These are phyloP conservation scores for Clarireedia hainanense DNA, from an alignment of 2,329 filamentous ascomycete species.

Conservation along the genomic window DNA sequence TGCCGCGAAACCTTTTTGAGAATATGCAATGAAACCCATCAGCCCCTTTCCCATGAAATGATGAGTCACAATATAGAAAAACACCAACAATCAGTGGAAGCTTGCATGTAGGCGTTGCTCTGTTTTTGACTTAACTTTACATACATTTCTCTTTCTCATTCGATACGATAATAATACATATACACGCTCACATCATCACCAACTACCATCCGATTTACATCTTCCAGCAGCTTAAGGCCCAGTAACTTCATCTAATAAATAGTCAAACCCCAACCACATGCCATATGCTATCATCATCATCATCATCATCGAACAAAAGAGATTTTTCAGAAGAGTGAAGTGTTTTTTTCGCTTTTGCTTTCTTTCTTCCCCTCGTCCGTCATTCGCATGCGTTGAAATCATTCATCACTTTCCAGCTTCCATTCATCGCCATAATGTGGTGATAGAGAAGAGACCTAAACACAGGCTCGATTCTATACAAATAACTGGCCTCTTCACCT, in stretches of 20 bases:
- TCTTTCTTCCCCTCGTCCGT: not conserved
- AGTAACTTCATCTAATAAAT: not conserved
- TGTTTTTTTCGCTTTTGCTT: not conserved
- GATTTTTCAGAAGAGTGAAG: slow-evolving; percentile 5
- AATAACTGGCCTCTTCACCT: not conserved
- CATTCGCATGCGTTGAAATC: not conserved
- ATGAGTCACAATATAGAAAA: not conserved
- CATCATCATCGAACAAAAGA: slow-evolving; percentile 3
- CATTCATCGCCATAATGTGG: not conserved
- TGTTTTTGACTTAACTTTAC: not conserved
- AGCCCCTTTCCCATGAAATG: not conserved
- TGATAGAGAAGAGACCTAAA: too few relatives aligned
- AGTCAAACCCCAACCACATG: not conserved
- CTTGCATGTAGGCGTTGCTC: too few relatives aligned
- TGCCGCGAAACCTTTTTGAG: not conserved
- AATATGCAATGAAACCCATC: too few relatives aligned
- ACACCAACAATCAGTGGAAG: too few relatives aligned
- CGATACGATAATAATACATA: not conserved
- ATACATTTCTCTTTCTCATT: not conserved
- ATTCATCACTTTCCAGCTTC: not conserved
- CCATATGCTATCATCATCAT: not conserved
- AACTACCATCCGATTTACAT: not conserved
- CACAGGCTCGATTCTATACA: not conserved
- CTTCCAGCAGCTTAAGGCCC: not conserved
- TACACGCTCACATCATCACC: not conserved